Percentiles rank a stretch among this genome's conserved stretches.
These are phyloP conservation scores for Trifolium dubium DNA, from an alignment of 306 rosid genomes.

Conservation along the genomic window DNA sequence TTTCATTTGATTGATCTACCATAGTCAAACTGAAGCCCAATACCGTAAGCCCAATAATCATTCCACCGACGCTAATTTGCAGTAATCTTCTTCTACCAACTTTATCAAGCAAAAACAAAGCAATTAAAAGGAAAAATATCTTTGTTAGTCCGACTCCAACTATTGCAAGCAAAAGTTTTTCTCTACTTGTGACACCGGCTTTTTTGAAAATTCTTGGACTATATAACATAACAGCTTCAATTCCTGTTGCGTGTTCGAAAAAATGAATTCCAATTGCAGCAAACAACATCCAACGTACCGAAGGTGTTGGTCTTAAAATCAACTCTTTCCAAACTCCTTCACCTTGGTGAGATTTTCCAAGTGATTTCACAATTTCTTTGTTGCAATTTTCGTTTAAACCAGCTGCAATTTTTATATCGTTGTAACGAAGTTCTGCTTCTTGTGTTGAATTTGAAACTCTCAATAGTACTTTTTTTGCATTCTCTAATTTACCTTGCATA, in stretches of 20 bases:
- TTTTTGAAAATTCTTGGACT: conserved; percentile 79
- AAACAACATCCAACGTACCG: conserved; percentile 68
- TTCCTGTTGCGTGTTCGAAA: conserved; percentile 78
- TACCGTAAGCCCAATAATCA: conserved; percentile 46
- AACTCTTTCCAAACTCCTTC: conserved; percentile 74
- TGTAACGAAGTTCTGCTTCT: conserved; percentile 65
- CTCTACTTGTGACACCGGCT: conserved; percentile 67
- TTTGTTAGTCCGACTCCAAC: conserved; percentile 75
- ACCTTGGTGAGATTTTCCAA: conserved; percentile 19
- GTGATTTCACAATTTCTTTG: conserved; percentile 25
- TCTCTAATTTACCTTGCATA: conserved; percentile 64
- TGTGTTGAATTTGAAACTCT: conserved; percentile 50
- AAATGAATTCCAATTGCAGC: conserved; percentile 80
- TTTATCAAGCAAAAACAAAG: conserved; percentile 63
- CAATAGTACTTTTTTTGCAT: conserved; percentile 51
- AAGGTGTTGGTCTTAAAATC: conserved; percentile 54
- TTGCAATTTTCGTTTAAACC: conserved; percentile 52
- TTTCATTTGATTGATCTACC: conserved; percentile 45
- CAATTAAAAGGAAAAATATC: conserved; percentile 47
- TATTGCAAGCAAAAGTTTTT: conserved; percentile 68
- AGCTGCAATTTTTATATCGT: conserved; percentile 63
- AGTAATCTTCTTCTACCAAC: conserved; percentile 64
- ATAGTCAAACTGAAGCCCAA: conserved; percentile 70
- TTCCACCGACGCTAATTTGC: conserved; percentile 60
- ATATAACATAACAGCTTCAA: conserved; percentile 78